Evolutionary conservation across 176 grass and related monocot species (phyloP).

Genomic region (Thinopyrum elongatum): DNA sequence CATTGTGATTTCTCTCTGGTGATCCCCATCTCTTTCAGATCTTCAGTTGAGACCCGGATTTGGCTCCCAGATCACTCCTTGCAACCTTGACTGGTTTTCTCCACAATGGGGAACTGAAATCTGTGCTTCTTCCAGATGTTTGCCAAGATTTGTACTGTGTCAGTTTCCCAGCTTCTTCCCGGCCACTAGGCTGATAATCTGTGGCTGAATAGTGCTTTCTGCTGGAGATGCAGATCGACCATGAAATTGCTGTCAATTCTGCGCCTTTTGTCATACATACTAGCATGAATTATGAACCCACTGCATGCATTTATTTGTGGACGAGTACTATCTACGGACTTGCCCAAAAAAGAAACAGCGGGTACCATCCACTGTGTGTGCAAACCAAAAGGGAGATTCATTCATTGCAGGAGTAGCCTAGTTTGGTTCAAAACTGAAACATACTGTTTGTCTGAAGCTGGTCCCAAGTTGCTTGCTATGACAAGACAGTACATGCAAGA

Average conservation of each 20-base stretch:
- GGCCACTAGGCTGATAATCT: no score
- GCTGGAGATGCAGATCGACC: neutral
- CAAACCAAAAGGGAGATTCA: neutral
- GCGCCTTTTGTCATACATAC: neutral
- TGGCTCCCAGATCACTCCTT: slow-evolving; percentile 8
- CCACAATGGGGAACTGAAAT: neutral
- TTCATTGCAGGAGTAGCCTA: no score
- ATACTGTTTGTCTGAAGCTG: neutral
- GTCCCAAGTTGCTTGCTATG: neutral
- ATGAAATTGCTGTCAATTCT: neutral
- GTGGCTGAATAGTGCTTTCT: neutral
- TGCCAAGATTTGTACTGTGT: neutral
- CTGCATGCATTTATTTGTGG: neutral
- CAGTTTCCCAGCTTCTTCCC: no score
- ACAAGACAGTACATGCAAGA: neutral
- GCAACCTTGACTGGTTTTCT: no score
- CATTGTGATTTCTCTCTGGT: neutral
- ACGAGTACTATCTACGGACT: neutral
- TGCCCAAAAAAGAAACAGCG: neutral
- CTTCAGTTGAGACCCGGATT: slow-evolving; percentile 28
- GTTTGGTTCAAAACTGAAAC: no score
- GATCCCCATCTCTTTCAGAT: slow-evolving; percentile 53
- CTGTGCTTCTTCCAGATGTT: neutral
- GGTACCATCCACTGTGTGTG: neutral
- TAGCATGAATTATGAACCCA: neutral